Base-by-base conservation (phyloP, 116 monocot species). In the Phalaenopsis hybrid region DNA sequence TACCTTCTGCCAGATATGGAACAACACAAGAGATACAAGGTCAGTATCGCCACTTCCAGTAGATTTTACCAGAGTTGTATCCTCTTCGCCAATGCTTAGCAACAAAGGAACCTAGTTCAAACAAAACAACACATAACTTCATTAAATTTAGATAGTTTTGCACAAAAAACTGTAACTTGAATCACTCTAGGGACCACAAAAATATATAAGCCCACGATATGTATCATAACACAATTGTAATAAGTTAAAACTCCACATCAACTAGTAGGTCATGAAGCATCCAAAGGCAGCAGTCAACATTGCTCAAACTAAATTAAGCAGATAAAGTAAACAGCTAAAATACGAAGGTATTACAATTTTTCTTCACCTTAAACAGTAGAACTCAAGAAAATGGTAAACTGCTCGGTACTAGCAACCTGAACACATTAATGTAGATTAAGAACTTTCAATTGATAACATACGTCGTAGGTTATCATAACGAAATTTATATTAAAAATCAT, bases 41-140 rank as follows among this genome's bases (percentile, higher is more conserved):
- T 99, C 99, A 34, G 95, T 91, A 85, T 95, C 99, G 75, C 99
- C 99, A 88, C 95, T 95, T 85, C 95, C 99, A 78, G 86, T 94
- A 76, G 99, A 90, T 86, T 94, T 95, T 25, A 87, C 78, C 43
- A 99, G 73, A 79, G 95, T 91, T 31, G 85, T 88, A 57, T 95
- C 94, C 82, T 99, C 93, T 82, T 99, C 99, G 18, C 82, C 95
- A 76, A 99, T 95, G 85, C 95, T 99, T 81, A 99, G 79, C 55
- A 99, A 87, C 74, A 99, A 83, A 59, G 99, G 99, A 78, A 99
- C 91, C 99, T 99, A 79, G 65, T 85, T 58, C 69, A 76, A 48
- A 78, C 34, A 85, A 21, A 82, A 76, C 55, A 77, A 8, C 18
- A n/a, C 45, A 75, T 75, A 44, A 75, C 43, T 43, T 43, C 7